Evolutionary conservation across 495 filamentous ascomycete species (phyloP).

Genomic region (Clohesyomyces aquaticus): DNA sequence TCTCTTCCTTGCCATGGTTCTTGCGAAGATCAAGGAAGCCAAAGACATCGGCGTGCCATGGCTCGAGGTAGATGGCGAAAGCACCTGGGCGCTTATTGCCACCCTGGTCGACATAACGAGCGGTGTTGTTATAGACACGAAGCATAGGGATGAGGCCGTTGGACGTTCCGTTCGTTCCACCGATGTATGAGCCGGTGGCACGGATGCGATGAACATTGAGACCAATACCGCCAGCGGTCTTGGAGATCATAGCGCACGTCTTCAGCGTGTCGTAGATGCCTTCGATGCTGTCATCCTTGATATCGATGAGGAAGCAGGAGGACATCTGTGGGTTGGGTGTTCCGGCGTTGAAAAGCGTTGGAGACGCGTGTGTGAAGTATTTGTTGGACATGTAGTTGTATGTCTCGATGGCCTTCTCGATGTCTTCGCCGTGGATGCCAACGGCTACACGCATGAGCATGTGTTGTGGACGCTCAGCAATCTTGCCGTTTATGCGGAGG

Average conservation of each 20-base stretch:
- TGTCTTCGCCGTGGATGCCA: slow-evolving; percentile 91
- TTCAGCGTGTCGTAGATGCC: slow-evolving; percentile 99
- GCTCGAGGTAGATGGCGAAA: slow-evolving; percentile 99
- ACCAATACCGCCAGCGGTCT: slow-evolving; percentile 97
- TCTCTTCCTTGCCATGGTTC: slow-evolving; percentile 98
- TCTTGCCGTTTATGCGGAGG: slow-evolving; percentile 86
- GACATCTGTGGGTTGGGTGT: slow-evolving; percentile 91
- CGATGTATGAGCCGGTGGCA: slow-evolving; percentile 95
- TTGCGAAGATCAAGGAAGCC: slow-evolving; percentile 96
- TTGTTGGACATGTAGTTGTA: slow-evolving; percentile 98
- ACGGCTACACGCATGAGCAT: slow-evolving; percentile 99
- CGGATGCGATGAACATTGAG: slow-evolving; percentile 95
- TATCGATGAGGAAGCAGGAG: slow-evolving; percentile 97
- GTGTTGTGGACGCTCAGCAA: slow-evolving; percentile 95
- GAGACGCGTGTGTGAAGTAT: slow-evolving; percentile 96
- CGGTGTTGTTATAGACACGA: slow-evolving; percentile 98
- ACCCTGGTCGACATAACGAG: slow-evolving; percentile 97
- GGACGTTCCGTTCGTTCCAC: slow-evolving; percentile 94
- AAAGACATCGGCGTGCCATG: slow-evolving; percentile 98
- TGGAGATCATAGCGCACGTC: slow-evolving; percentile 99
- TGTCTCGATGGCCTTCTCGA: slow-evolving; percentile 92
- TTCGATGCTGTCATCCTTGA: slow-evolving; percentile 99
- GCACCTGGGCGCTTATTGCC: slow-evolving; percentile 99
- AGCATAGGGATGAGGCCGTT: slow-evolving; percentile 98
- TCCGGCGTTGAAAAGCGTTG: slow-evolving; percentile 96